Conservation (phyloP, 371 early-diverging fungal genomes). For the Mortierella sp. region DNA sequence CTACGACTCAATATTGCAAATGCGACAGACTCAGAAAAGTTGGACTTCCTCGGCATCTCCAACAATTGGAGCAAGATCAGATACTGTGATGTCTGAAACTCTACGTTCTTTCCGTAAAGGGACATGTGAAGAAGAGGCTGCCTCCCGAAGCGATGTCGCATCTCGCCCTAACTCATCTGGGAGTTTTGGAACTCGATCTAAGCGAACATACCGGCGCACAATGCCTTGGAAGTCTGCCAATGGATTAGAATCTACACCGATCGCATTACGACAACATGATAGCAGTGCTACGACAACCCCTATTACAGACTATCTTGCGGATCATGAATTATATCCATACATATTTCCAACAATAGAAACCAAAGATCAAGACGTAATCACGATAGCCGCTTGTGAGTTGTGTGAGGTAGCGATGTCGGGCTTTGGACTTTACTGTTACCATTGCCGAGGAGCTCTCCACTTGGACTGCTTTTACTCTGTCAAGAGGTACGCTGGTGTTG, state of each 20-base stretch:
- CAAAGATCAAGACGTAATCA: conserved; percentile 10
- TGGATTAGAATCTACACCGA: conserved; percentile 13
- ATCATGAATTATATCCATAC: conserved; percentile 54
- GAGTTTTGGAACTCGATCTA: conserved; percentile 18
- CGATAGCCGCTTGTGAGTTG: conserved; percentile 59
- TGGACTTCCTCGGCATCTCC: not conserved
- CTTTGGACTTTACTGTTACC: conserved; percentile 67
- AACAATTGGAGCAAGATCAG: conserved; percentile 1
- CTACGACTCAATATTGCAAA: conserved; percentile 39
- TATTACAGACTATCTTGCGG: conserved; percentile 36
- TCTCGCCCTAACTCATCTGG: conserved; percentile 8
- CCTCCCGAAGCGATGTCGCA: conserved; percentile 21
- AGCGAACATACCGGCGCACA: conserved; percentile 16
- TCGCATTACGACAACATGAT: not conserved
- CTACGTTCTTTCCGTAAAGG: conserved; percentile 27
- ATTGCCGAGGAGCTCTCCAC: conserved; percentile 59
- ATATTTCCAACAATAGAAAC: conserved; percentile 26
- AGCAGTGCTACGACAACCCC: not conserved
- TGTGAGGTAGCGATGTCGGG: conserved; percentile 65
- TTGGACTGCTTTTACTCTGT: conserved; percentile 50
- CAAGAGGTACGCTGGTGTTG: conserved; percentile 38
- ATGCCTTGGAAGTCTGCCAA: conserved; percentile 20
- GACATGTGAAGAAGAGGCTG: conserved; percentile 48
- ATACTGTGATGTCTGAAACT: conserved; percentile 20
- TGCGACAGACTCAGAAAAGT: conserved; percentile 24